Evolutionary conservation across 2,329 filamentous ascomycete genomes (phyloP), one percentile per base, ranked within the genome.

Genomic region (Fusarium lateritium): DNA sequence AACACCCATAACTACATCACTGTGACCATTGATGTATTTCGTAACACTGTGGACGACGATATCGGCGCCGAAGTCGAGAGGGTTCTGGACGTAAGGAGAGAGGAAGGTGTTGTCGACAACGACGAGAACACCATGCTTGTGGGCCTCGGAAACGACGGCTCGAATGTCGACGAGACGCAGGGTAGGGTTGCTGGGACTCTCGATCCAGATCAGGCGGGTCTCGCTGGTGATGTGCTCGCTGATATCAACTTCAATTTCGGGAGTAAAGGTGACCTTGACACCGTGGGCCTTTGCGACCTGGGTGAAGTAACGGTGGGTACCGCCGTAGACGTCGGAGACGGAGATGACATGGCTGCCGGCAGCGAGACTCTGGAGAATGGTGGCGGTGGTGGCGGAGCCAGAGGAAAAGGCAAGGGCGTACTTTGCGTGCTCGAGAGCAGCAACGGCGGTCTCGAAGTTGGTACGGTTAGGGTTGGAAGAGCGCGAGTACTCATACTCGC

Each of bases 81-180:
- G 96, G 82, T 97, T 98, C 83, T 99, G 96, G 47, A 99, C 88
- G 79, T 98, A 99, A 33, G 96, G 96, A 65, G 92, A 95, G 77
- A 98, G 86, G 85, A 99, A 99, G 21, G 96, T 99, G 85, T 99
- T 99, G 85, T 99, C 96, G 42, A 99, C 96, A n/a, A 99, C 96
- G 43, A 99, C 96, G 78, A 93, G 86, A 76, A 98, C 93, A 66
- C 94, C 95, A 76, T 93, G 92, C 75, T 91, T 85, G 80, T 98
- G 96, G 19, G 96, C 96, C 56, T 92, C 87, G 28, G 89, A 89
- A 28, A 92, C 91, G 40, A 99, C 92, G 54, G 93, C 91, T 74
- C 92, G 87, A 78, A 99, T 97, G 81, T 99, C 95, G 70, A 98
- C 95, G 47, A 99, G 87, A 28, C 92, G 90, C 59, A 99, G 86